Evolutionary conservation across 805 yeast species (phyloP).

Genomic region (Zygosaccharomyces lentus): DNA sequence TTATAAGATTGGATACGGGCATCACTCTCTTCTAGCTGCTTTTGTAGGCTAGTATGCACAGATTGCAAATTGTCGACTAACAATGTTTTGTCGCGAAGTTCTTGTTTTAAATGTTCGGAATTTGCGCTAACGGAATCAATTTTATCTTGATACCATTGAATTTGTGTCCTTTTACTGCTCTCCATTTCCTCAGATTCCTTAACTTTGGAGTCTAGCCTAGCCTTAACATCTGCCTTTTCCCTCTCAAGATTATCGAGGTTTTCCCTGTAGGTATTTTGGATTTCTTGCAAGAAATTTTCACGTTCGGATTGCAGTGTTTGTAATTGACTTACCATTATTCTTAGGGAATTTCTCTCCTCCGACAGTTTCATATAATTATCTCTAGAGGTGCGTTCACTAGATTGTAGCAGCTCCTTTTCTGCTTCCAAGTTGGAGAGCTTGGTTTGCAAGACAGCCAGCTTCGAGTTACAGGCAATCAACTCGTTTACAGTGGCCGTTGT

Average conservation of each 20-base stretch:
- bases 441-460: conserved; percentile 41
- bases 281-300: conserved; percentile 46
- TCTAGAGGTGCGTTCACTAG: conserved; percentile 47
- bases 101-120: conserved; percentile 21
- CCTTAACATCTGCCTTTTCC: conserved; percentile 1
- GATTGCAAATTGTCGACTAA: conserved; percentile 11
- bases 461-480: conserved; percentile 48
- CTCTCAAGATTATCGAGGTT: conserved; percentile 48
- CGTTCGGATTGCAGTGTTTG: conserved; percentile 62
- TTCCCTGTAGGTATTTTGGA: conserved; percentile 45
- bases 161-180: conserved; percentile 43
- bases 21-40: conserved; percentile 27
- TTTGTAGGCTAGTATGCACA: conserved; percentile 18
- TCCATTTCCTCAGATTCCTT: conserved; percentile 47
- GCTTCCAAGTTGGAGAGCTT: conserved; percentile 47
- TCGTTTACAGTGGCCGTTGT: conserved; percentile 51
- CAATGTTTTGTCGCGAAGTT: conserved; percentile 20
- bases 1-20: conserved; percentile 32
- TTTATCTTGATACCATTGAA: conserved; percentile 54
- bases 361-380: conserved; percentile 49
- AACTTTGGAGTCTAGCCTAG: conserved; percentile 39
- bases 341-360: conserved; percentile 57
- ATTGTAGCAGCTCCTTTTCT: conserved; percentile 50
- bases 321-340: conserved; percentile 52
- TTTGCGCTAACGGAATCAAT: conserved; percentile 38